Evolutionary conservation across 805 yeast genomes (phyloP).

Genomic region (Metschnikowia reukaufii): DNA sequence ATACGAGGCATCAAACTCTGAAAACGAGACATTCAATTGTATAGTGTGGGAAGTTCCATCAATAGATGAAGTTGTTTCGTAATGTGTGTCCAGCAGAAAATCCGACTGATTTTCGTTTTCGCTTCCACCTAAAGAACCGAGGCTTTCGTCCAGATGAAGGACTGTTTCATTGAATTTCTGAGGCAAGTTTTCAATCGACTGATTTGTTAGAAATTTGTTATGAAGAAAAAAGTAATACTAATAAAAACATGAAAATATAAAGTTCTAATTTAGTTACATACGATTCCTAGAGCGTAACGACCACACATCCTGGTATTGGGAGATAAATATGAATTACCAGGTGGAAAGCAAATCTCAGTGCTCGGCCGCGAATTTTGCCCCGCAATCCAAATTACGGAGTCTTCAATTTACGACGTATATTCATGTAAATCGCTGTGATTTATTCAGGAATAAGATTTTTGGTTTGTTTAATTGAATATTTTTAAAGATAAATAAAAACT

Average conservation of each 20-base stretch:
- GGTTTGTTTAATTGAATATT: no score
- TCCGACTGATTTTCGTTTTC: background rate
- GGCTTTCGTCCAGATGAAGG: slow-evolving; percentile 4
- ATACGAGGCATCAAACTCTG: slow-evolving; percentile 39
- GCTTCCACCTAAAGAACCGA: background rate
- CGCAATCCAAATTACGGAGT: background rate
- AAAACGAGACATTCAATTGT: slow-evolving; percentile 8
- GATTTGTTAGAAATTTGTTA: background rate
- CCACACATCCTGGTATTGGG: slow-evolving; percentile 17
- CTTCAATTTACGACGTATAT: background rate
- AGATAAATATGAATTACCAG: background rate
- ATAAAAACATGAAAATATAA: background rate
- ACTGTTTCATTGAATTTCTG: slow-evolving; percentile 12
- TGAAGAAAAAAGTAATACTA: slow-evolving; percentile 1
- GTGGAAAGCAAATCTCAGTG: background rate
- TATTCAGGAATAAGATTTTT: no score
- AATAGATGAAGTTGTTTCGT: slow-evolving; percentile 7
- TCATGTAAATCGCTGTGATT: no score
- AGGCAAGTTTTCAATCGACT: slow-evolving; percentile 18
- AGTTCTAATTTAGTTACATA: slow-evolving; percentile 6
- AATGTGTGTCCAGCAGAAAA: background rate
- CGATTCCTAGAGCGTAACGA: slow-evolving; percentile 20
- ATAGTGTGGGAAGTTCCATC: slow-evolving; percentile 8
- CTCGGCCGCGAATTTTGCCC: background rate
- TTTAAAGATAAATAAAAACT: no score